Percentiles rank a stretch among this genome's conserved stretches.
phyloP scores from a whole-genome alignment of 306 rosid genomes.

The Glycine soja region DNA sequence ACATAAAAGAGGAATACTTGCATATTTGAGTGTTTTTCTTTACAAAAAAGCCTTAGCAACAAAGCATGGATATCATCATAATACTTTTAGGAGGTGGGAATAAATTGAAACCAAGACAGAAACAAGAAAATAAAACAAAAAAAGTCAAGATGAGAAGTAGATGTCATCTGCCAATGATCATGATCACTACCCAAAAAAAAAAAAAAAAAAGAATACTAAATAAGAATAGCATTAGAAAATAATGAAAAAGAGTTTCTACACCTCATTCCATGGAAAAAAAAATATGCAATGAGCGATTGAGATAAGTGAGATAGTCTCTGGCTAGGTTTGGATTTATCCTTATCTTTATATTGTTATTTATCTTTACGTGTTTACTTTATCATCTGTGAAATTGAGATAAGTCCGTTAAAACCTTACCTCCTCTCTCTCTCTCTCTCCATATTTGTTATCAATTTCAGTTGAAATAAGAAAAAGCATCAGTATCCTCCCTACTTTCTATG shows the following conservation, averaged over 20 bases:
- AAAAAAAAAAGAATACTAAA: background rate
- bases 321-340: too few species aligned
- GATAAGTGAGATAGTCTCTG: too few species aligned
- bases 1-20: conserved; percentile 21
- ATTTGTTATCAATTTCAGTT: background rate
- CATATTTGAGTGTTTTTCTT: background rate
- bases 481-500: background rate
- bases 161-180: background rate
- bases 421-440: background rate
- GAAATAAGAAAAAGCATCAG: background rate
- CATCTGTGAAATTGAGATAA: background rate
- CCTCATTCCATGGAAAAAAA: conserved; percentile 25
- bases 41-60: background rate
- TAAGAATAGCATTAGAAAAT: conserved; percentile 4
- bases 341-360: background rate
- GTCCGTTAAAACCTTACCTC: background rate
- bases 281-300: background rate
- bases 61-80: background rate
- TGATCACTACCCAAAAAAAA: background rate
- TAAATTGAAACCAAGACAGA: conserved; percentile 31
- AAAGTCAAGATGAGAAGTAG: conserved; percentile 13
- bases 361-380: background rate
- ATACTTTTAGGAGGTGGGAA: background rate
- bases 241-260: background rate
- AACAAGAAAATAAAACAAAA: background rate